A percentile compares a stretch with the other conserved stretches of the same genome.
Conservation (phyloP, 23 red algal species). For the Agarophyton chilense region DNA sequence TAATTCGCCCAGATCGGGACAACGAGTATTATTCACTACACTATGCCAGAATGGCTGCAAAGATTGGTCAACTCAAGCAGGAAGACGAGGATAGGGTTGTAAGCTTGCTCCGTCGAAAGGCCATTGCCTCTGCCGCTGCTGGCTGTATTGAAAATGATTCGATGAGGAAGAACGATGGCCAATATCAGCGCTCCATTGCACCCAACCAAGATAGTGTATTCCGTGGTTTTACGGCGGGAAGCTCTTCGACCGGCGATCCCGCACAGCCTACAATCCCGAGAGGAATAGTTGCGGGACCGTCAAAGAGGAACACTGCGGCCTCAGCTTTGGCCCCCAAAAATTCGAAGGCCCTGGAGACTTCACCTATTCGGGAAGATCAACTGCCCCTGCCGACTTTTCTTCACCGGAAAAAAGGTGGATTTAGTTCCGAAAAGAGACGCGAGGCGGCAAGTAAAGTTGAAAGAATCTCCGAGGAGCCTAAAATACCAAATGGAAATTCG, state of each 20-base stretch:
- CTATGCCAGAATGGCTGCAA: constrained; percentile 56
- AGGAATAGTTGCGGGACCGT: neutral
- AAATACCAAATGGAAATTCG: neutral
- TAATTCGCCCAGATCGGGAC: constrained; percentile 51
- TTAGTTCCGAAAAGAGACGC: neutral
- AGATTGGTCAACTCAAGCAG: neutral
- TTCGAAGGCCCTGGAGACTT: neutral
- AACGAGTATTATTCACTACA: constrained; percentile 55
- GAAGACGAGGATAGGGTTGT: neutral
- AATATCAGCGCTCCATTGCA: neutral
- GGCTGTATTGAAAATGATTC: neutral
- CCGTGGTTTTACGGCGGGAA: neutral
- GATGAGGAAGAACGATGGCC: neutral
- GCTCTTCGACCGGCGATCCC: neutral
- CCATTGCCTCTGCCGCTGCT: constrained; percentile 1
- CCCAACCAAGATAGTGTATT: neutral
- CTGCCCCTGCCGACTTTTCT: neutral
- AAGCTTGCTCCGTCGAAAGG: neutral
- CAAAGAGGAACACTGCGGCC: neutral
- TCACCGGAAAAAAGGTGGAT: neutral
- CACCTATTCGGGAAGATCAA: constrained; percentile 5
- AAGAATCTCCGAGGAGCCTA: neutral
- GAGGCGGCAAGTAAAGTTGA: neutral
- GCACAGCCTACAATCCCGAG: neutral
- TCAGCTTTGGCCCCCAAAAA: neutral